Percentiles rank a stretch among this genome's conserved stretches.
Evolutionary conservation across 331 rosid species (phyloP).

Genomic region (Prunus yedoensis): DNA sequence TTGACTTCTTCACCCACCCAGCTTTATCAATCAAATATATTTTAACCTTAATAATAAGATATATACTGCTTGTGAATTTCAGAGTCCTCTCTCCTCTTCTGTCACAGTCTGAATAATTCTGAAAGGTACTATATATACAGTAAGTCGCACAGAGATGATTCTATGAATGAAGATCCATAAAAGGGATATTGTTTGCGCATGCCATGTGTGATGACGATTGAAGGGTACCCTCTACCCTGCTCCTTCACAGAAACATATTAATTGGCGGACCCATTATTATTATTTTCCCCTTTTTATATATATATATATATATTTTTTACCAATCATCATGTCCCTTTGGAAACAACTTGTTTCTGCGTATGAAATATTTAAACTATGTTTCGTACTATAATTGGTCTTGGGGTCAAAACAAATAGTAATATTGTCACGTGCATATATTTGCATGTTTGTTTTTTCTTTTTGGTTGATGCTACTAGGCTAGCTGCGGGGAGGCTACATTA

Average conservation of each 20-base stretch:
- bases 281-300: background rate
- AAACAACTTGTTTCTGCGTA: too few relatives aligned
- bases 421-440: background rate
- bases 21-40: background rate
- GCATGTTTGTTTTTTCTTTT: background rate
- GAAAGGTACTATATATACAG: background rate
- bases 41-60: background rate
- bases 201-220: background rate
- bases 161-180: constrained; percentile 14
- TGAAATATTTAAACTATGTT: too few relatives aligned
- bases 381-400: too few relatives aligned
- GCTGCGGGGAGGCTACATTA: background rate
- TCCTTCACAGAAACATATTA: background rate
- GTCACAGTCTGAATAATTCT: background rate
- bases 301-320: background rate
- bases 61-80: constrained; percentile 18
- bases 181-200: constrained; percentile 5
- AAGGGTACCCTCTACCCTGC: background rate
- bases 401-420: background rate
- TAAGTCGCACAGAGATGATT: constrained; percentile 16
- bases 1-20: constrained; percentile 31
- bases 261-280: background rate
- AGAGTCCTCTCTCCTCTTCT: constrained; percentile 11
- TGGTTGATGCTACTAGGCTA: background rate
- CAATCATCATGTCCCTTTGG: background rate